These are phyloP conservation scores for Meripilus lineatus DNA, from an alignment of 1,284 basidiomycete species.

Conservation along the genomic window DNA sequence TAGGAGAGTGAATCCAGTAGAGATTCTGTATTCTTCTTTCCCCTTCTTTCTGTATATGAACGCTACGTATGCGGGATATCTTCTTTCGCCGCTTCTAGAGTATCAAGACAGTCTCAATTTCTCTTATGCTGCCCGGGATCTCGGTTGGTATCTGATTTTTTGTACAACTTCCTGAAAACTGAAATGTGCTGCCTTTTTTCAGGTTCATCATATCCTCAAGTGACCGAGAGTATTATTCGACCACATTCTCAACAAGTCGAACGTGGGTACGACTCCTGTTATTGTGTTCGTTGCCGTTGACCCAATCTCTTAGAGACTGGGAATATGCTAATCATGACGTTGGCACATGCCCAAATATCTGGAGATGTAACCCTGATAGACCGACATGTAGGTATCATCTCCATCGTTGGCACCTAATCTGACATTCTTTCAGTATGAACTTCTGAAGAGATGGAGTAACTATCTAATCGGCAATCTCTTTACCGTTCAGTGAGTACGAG, in stretches of 20 bases:
- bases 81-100: slow-evolving; percentile 39
- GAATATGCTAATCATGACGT: slow-evolving; percentile 69
- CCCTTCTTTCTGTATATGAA: slow-evolving; percentile 42
- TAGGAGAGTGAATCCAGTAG: slow-evolving; percentile 39
- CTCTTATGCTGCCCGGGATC: slow-evolving; percentile 32
- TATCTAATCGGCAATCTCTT: slow-evolving; percentile 60
- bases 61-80: slow-evolving; percentile 30
- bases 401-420: slow-evolving; percentile 1
- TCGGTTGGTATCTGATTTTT: slow-evolving; percentile 24
- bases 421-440: slow-evolving; percentile 33
- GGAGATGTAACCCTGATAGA: slow-evolving; percentile 47
- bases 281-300: neutral
- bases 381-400: slow-evolving; percentile 38
- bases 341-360: slow-evolving; percentile 58
- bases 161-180: neutral
- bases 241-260: slow-evolving; percentile 11
- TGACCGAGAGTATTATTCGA: slow-evolving; percentile 10
- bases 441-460: slow-evolving; percentile 65
- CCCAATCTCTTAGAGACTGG: slow-evolving; percentile 43
- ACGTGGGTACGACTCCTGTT: slow-evolving; percentile 9
- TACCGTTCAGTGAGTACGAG: slow-evolving; percentile 39
- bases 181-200: neutral
- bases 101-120: slow-evolving; percentile 29
- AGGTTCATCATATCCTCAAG: slow-evolving; percentile 15
- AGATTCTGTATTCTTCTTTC: slow-evolving; percentile 39